Conservation (phyloP, 176 grass and related monocot genomes). For the Themeda triandra region DNA sequence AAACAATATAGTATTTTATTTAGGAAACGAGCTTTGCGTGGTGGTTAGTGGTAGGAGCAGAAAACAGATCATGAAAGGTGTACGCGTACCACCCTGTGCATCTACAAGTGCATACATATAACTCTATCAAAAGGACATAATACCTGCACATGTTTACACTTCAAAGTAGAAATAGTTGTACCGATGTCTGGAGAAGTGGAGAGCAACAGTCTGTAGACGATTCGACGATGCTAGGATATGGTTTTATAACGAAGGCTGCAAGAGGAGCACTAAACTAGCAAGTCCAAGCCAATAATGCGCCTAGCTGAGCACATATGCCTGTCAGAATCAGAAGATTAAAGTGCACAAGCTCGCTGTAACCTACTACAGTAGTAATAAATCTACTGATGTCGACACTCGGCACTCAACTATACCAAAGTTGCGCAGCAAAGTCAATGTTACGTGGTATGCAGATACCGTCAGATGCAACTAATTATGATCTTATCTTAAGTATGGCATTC, state of each 20-base stretch:
- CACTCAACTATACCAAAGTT: neutral
- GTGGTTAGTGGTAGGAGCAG: no score
- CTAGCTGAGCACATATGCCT: neutral
- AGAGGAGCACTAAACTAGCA: neutral
- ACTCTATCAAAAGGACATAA: no score
- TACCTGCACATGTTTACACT: no score
- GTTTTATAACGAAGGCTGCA: neutral
- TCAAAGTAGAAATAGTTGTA: no score
- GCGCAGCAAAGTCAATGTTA: constrained; percentile 9
- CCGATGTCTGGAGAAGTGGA: no score
- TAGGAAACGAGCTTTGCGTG: no score
- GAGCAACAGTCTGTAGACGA: no score
- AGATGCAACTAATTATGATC: neutral
- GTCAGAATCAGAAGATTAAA: neutral
- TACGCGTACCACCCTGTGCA: no score
- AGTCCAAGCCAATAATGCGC: neutral
- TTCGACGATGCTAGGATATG: no score
- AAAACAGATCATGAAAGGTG: no score
- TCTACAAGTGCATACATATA: no score
- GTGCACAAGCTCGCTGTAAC: neutral
- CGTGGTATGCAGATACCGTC: neutral
- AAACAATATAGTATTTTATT: no score
- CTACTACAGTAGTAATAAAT: neutral
- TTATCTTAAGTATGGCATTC: neutral
- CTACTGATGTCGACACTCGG: neutral